Evolutionary conservation across 306 rosid species (phyloP).

Genomic region (Sechiopsis laciniata): DNA sequence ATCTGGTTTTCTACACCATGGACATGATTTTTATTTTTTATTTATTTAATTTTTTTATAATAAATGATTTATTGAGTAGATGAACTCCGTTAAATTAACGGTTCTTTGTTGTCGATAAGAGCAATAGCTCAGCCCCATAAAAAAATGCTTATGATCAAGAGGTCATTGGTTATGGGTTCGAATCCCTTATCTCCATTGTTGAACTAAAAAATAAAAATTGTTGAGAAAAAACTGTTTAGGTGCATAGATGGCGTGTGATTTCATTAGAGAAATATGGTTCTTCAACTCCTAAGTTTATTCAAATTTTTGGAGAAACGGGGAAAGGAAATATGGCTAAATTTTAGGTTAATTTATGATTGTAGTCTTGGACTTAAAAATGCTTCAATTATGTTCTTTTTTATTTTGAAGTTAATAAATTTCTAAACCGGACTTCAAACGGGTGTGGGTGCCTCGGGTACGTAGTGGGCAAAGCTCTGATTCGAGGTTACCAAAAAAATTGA

Average conservation of each 20-base stretch:
- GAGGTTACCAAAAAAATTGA: too few species aligned
- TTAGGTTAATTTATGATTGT: not conserved
- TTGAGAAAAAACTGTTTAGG: too few species aligned
- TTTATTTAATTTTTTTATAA: too few species aligned
- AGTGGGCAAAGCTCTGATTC: too few species aligned
- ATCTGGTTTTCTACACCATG: too few species aligned
- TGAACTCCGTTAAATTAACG: not conserved
- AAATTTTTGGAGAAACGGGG: not conserved
- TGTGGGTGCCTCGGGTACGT: too few species aligned
- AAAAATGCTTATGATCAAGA: too few species aligned
- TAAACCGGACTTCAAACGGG: not conserved
- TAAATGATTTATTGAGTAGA: not conserved
- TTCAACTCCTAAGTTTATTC: not conserved
- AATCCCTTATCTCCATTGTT: too few species aligned
- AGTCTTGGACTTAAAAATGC: not conserved
- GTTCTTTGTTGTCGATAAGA: too few species aligned
- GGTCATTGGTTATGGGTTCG: too few species aligned
- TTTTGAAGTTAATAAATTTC: not conserved
- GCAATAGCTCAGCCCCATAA: too few species aligned
- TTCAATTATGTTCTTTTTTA: not conserved
- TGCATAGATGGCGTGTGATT: not conserved
- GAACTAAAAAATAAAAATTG: not conserved
- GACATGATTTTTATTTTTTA: too few species aligned
- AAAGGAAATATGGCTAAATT: not conserved
- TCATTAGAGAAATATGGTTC: not conserved